phyloP scores from a whole-genome alignment of 108 stramenopile species.

The Nannochloropsis salina region DNA sequence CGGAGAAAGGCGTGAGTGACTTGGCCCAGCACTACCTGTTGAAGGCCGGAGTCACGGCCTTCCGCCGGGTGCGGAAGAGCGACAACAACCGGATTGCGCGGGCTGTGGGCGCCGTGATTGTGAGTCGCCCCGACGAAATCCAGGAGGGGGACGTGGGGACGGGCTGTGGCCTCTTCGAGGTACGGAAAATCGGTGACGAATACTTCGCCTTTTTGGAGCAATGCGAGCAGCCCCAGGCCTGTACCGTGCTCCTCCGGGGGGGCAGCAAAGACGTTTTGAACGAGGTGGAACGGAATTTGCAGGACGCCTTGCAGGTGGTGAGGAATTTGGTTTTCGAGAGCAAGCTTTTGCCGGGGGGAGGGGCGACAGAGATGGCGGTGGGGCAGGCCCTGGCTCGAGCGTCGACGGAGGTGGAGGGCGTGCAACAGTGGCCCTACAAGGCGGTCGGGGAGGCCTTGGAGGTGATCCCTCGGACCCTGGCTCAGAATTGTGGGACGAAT shows the following conservation, averaged over 20 bases:
- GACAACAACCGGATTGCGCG: slow-evolving; percentile 99
- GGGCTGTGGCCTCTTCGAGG: slow-evolving; percentile 96
- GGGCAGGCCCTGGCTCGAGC: slow-evolving; percentile 74
- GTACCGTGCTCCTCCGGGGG: slow-evolving; percentile 93
- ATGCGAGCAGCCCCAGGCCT: slow-evolving; percentile 96
- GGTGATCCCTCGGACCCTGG: slow-evolving; percentile 97
- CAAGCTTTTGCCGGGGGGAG: slow-evolving; percentile 95
- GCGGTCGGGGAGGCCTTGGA: slow-evolving; percentile 97
- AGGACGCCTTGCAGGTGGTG: slow-evolving; percentile 99
- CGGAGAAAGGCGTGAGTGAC: slow-evolving; percentile 99
- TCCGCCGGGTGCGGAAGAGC: slow-evolving; percentile 95
- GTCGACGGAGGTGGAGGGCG: slow-evolving; percentile 51
- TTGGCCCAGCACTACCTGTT: slow-evolving; percentile 98
- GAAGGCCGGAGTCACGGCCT: slow-evolving; percentile 96
- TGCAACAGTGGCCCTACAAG: slow-evolving; percentile 85
- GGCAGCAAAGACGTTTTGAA: slow-evolving; percentile 98
- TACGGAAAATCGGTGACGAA: slow-evolving; percentile 90
- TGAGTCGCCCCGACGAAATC: slow-evolving; percentile 94
- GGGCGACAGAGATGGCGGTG: slow-evolving; percentile 98
- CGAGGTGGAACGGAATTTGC: slow-evolving; percentile 97
- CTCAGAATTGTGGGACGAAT: slow-evolving; percentile 97
- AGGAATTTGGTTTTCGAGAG: slow-evolving; percentile 97
- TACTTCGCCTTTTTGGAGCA: slow-evolving; percentile 97
- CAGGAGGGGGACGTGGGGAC: slow-evolving; percentile 95
- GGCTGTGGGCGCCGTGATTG: slow-evolving; percentile 95